A percentile compares a stretch with the other conserved stretches of the same genome.
Evolutionary conservation across 2,329 filamentous ascomycete genomes (phyloP).

Genomic region (Huntiella bhutanensis): DNA sequence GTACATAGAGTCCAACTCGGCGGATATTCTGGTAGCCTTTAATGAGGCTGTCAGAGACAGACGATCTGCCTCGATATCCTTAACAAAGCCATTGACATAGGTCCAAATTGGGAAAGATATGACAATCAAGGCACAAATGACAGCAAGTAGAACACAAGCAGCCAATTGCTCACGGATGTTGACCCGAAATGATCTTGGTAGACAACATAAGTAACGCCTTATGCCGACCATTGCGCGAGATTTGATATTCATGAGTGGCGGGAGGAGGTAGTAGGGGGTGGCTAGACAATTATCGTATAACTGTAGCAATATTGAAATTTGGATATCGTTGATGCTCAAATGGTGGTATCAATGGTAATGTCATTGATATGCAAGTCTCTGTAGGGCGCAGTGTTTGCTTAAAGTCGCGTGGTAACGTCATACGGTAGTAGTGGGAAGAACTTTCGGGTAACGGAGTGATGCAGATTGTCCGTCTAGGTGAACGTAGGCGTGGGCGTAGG

Average conservation of each 20-base stretch:
- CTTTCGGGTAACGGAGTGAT: too few species aligned
- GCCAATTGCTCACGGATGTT: slow-evolving; percentile 77
- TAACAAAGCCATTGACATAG: slow-evolving; percentile 35
- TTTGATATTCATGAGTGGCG: not conserved
- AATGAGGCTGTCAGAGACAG: slow-evolving; percentile 66
- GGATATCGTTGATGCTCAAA: too few species aligned
- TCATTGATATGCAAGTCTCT: too few species aligned
- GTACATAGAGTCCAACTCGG: slow-evolving; percentile 62
- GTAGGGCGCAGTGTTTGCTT: too few species aligned
- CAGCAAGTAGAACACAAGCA: slow-evolving; percentile 55
- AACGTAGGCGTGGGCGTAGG: too few species aligned
- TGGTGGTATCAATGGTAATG: too few species aligned
- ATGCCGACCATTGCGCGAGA: slow-evolving; percentile 9
- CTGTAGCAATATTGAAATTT: slow-evolving; percentile 3
- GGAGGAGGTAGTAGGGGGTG: slow-evolving; percentile 41
- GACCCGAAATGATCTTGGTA: slow-evolving; percentile 45
- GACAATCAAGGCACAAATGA: slow-evolving; percentile 56
- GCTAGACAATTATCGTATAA: slow-evolving; percentile 33
- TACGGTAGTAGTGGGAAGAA: too few species aligned
- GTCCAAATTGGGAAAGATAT: slow-evolving; percentile 59
- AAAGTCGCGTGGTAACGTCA: too few species aligned
- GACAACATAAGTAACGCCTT: slow-evolving; percentile 10
- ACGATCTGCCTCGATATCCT: slow-evolving; percentile 34
- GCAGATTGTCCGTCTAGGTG: too few species aligned
- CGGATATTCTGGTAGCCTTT: slow-evolving; percentile 64